Percentiles rank a stretch among this genome's conserved stretches.
Evolutionary conservation across 441 rosid genomes (phyloP).

Genomic region (Croton laevigatus): DNA sequence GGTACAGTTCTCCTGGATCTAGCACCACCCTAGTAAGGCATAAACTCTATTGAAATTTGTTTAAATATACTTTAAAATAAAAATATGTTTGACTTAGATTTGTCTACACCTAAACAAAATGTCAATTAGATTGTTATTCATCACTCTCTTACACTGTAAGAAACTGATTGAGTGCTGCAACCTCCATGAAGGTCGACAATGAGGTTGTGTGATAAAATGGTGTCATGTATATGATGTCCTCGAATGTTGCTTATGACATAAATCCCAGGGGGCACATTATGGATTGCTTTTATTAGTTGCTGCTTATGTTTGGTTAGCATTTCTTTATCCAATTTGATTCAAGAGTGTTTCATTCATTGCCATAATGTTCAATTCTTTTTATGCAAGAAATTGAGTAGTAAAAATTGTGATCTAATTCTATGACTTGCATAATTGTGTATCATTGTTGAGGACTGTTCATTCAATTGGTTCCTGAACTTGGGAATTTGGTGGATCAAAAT

Average conservation of each 20-base stretch:
- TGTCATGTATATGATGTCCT: neutral
- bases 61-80: neutral
- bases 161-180: neutral
- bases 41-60: neutral
- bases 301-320: neutral
- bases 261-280: neutral
- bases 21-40: no score
- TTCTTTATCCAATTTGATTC: neutral
- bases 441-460: neutral
- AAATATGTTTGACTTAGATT: neutral
- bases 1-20: no score
- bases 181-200: neutral
- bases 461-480: no score
- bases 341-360: neutral
- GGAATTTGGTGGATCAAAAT: no score
- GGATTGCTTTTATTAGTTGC: constrained; percentile 1
- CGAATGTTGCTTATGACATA: neutral
- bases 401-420: neutral
- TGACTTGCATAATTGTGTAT: neutral
- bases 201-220: neutral
- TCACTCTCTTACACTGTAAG: neutral
- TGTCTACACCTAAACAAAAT: neutral
- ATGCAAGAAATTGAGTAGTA: neutral
- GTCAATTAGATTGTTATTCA: neutral
- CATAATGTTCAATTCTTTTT: neutral